Base-by-base conservation (phyloP, 495 filamentous ascomycete genomes). In the Penicillium paradoxum region DNA sequence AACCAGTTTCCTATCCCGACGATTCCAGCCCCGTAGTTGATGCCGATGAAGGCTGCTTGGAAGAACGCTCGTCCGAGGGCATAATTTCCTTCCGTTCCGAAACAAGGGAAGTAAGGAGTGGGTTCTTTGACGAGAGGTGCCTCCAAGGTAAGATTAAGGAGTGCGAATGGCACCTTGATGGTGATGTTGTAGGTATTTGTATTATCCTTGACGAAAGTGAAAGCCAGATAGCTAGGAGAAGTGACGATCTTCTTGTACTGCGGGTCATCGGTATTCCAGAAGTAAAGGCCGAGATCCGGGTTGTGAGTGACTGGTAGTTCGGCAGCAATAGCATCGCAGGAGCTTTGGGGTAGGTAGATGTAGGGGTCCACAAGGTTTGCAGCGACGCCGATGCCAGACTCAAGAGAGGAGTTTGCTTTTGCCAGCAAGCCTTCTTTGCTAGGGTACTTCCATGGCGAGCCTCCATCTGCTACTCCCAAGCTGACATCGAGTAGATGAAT, bases 1-100 rank as follows among this genome's bases (percentile, higher is more conserved):
- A 41, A 59, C 65, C 73, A 79, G 57, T 64, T 74, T 10, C 51
- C 66, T 32, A 32, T 32, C 2, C 19, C 65, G 65, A 14, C 60
- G 42, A 36, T 51, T 57, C 66, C 70, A 9, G 30, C 30, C 2
- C 30, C 30, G 30, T 32, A 78, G 60, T 78, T 77, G 10, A 68
- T 66, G 9, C 74, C 77, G 3, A 81, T 46, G 46, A 82, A 81
- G 6, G 78, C 75, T 17, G 77, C 78, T 59, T 83, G 80, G 11
- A 83, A 56, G 49, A 83, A 83, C 2, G 78, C 69, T 11, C 80
- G 69, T 0, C 79, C 80, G n/a, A 83, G 71, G 49, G 66, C 75
- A 6, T 8, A 11, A 13, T 4, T 32, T 32, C 30, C 30, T 13
- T 32, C 30, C 2, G 30, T 32, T 32, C 30, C 10, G 9, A 32